phyloP scores from a whole-genome alignment of 176 grass and related monocot genomes.

The Ananas comosus region DNA sequence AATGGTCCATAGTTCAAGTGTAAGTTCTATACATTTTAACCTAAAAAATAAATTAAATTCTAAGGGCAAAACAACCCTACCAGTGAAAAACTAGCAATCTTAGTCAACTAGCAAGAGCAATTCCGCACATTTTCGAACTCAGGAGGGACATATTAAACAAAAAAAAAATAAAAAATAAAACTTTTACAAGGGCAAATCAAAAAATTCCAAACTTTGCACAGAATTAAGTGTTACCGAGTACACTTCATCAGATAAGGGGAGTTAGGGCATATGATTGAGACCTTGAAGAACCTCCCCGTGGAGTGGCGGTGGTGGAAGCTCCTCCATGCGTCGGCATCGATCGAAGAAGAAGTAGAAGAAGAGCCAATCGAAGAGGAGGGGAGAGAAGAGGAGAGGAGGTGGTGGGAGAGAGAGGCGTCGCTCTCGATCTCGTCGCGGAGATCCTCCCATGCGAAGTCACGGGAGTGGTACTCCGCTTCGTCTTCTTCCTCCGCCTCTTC shows the following conservation, averaged over 20 bases:
- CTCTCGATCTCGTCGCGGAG: conserved; percentile 54
- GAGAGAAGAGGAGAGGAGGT: conserved; percentile 40
- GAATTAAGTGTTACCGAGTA: not conserved
- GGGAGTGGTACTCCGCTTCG: conserved; percentile 61
- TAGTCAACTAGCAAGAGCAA: too few relatives aligned
- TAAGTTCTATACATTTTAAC: too few relatives aligned
- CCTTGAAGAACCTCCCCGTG: conserved; percentile 80
- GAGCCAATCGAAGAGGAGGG: conserved; percentile 4
- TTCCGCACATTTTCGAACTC: too few relatives aligned
- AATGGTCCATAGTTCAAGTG: too few relatives aligned
- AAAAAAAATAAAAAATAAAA: too few relatives aligned
- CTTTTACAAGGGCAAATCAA: not conserved
- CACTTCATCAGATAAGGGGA: not conserved
- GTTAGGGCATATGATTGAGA: not conserved
- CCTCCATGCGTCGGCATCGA: conserved; percentile 54
- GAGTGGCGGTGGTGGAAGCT: conserved; percentile 80
- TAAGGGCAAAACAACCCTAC: too few relatives aligned
- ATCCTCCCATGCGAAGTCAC: conserved; percentile 81
- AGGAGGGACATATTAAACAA: too few relatives aligned
- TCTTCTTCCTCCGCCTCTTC: conserved; percentile 15
- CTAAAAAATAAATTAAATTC: too few relatives aligned
- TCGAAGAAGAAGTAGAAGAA: conserved; percentile 2
- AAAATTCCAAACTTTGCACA: not conserved
- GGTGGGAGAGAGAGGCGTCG: conserved; percentile 48
- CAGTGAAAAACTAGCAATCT: too few relatives aligned